A percentile compares a stretch with the other conserved stretches of the same genome.
phyloP scores from a whole-genome alignment of 306 rosid genomes.

The Trifolium repens region DNA sequence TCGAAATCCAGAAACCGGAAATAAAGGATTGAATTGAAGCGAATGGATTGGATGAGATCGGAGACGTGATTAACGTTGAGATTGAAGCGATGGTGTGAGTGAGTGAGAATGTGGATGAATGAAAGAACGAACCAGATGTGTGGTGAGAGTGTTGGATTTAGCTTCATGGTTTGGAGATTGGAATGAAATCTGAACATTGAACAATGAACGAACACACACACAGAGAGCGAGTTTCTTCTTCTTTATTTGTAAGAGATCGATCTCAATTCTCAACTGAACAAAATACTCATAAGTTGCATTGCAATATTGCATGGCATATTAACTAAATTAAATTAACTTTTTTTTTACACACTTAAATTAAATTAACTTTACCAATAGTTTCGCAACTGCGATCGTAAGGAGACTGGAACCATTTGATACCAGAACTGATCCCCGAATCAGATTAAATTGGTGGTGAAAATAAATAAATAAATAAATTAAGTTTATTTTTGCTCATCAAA shows the following conservation, averaged over 20 bases:
- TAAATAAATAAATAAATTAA: too few species aligned
- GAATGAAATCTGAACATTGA: constrained; percentile 5
- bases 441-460: too few species aligned
- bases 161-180: constrained; percentile 34
- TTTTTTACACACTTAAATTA: too few species aligned
- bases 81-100: not conserved
- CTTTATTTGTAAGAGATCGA: constrained; percentile 9
- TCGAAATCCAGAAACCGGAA: not conserved
- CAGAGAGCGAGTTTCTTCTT: not conserved
- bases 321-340: too few species aligned
- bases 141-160: constrained; percentile 29
- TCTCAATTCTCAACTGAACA: constrained; percentile 33
- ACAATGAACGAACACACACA: not conserved
- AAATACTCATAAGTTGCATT: constrained; percentile 8
- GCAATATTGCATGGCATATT: constrained; percentile 2
- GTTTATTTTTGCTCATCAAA: too few species aligned
- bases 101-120: constrained; percentile 18
- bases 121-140: constrained; percentile 35
- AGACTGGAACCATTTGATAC: too few species aligned
- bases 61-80: constrained; percentile 9
- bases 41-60: not conserved
- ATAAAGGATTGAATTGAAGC: constrained; percentile 10
- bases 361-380: too few species aligned
- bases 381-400: too few species aligned
- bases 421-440: too few species aligned